Conservation (phyloP, 352 stramenopile genomes). For the Phytophthora syringae region DNA sequence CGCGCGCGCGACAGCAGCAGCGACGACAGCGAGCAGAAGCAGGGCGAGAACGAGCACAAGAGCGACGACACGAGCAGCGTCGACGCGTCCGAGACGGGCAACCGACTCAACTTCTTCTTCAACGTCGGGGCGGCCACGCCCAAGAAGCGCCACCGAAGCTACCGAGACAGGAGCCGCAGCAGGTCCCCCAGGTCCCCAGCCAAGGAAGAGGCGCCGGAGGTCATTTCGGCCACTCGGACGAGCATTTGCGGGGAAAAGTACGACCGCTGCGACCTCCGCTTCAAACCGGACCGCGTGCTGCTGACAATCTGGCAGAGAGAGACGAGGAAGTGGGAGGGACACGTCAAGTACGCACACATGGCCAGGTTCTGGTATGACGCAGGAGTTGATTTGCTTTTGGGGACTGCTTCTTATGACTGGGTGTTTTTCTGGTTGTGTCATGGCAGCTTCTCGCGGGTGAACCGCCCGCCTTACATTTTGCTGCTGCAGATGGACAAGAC, state of each 20-base stretch:
- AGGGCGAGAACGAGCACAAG: slow-evolving; percentile 22
- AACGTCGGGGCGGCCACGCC: slow-evolving; percentile 7
- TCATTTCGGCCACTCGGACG: slow-evolving; percentile 39
- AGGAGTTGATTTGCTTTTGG: not conserved
- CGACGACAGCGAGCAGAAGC: slow-evolving; percentile 28
- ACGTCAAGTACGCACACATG: slow-evolving; percentile 49
- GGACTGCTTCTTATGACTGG: too few species aligned
- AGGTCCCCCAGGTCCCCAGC: slow-evolving; percentile 9
- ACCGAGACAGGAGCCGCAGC: slow-evolving; percentile 6
- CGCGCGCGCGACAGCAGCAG: slow-evolving; percentile 14
- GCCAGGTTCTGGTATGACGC: slow-evolving; percentile 45
- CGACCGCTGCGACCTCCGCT: slow-evolving; percentile 48
- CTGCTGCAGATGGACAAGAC: slow-evolving; percentile 53
- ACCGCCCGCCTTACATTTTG: slow-evolving; percentile 56
- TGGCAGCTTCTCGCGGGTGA: slow-evolving; percentile 37
- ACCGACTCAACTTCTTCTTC: slow-evolving; percentile 41
- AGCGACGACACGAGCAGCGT: slow-evolving; percentile 3
- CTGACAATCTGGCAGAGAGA: slow-evolving; percentile 42
- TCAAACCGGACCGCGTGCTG: slow-evolving; percentile 32
- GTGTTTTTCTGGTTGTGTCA: not conserved
- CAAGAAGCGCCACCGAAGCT: not conserved
- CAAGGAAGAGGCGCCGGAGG: slow-evolving; percentile 13
- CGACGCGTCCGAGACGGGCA: not conserved
- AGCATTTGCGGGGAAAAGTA: slow-evolving; percentile 50
- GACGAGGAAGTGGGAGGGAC: slow-evolving; percentile 36